Percentiles rank a stretch among this genome's conserved stretches.
phyloP scores from a whole-genome alignment of 78 protist species.

The Emiliania huxleyi region DNA sequence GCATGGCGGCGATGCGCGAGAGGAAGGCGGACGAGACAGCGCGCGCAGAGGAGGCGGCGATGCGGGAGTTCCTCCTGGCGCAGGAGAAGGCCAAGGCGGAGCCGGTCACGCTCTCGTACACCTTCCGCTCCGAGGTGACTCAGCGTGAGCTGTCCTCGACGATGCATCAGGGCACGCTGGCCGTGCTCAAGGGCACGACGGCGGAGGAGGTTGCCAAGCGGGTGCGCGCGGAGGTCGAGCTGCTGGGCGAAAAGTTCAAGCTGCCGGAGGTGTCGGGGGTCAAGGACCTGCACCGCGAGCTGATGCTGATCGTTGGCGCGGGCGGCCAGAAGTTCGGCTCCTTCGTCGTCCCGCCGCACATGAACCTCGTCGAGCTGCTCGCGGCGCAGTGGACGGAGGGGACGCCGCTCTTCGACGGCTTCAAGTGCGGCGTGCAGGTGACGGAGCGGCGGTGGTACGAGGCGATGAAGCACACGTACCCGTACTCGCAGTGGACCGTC shows the following conservation, averaged over 20 bases:
- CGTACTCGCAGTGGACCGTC: background rate
- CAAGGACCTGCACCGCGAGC: background rate
- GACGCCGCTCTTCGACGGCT: background rate
- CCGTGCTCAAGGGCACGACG: background rate
- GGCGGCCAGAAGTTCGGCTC: background rate
- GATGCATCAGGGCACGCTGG: background rate
- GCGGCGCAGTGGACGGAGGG: background rate
- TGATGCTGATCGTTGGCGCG: background rate
- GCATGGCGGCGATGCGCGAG: background rate
- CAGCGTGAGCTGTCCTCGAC: background rate
- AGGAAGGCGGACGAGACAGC: background rate
- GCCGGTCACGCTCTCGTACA: background rate
- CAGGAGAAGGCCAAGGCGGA: background rate
- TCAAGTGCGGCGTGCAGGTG: background rate
- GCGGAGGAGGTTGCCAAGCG: background rate
- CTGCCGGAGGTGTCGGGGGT: background rate
- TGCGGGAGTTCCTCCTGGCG: background rate
- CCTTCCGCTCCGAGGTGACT: background rate
- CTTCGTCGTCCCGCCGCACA: background rate
- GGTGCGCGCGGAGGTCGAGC: background rate
- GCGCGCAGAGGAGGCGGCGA: background rate
- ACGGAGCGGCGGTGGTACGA: conserved; percentile 3
- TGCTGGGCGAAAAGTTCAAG: background rate
- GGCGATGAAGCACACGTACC: background rate
- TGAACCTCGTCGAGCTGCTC: background rate